Conservation (phyloP, 108 stramenopile genomes). For the Skeletonema menzelii region DNA sequence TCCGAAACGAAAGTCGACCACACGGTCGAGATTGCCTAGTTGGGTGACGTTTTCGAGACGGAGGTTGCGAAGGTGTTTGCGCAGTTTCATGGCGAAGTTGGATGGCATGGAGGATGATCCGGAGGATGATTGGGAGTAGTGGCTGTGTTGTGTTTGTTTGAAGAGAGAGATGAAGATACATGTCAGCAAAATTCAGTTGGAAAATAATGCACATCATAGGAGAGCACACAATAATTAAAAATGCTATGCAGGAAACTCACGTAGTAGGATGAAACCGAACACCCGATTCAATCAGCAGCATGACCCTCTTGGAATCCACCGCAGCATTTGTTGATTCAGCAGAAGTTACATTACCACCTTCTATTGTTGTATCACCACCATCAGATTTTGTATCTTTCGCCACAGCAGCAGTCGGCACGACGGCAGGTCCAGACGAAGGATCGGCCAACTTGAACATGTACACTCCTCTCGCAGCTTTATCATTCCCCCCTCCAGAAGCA, state of each 20-base stretch:
- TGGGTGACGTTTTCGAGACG: constrained; percentile 90
- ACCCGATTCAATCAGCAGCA: constrained; percentile 92
- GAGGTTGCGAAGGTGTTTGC: constrained; percentile 93
- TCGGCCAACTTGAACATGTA: constrained; percentile 82
- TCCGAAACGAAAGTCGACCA: constrained; percentile 93
- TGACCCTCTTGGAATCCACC: constrained; percentile 27
- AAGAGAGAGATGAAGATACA: not conserved
- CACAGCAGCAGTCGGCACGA: not conserved
- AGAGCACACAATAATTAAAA: constrained; percentile 10
- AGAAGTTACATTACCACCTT: constrained; percentile 13
- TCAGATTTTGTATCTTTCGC: constrained; percentile 8
- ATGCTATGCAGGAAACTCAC: constrained; percentile 20
- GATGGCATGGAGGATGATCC: constrained; percentile 67
- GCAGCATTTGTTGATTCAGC: not conserved
- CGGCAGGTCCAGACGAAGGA: constrained; percentile 25
- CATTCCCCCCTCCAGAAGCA: constrained; percentile 19
- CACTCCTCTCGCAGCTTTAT: constrained; percentile 51
- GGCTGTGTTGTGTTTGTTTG: not conserved
- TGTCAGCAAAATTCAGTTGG: not conserved
- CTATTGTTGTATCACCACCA: not conserved
- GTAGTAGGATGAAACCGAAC: constrained; percentile 92
- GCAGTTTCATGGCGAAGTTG: constrained; percentile 92
- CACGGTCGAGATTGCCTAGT: constrained; percentile 92
- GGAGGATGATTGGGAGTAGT: constrained; percentile 31
- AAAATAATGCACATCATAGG: not conserved